These are phyloP conservation scores for Melocanna baccifera DNA, from an alignment of 176 grass and related monocot genomes.

Conservation along the genomic window DNA sequence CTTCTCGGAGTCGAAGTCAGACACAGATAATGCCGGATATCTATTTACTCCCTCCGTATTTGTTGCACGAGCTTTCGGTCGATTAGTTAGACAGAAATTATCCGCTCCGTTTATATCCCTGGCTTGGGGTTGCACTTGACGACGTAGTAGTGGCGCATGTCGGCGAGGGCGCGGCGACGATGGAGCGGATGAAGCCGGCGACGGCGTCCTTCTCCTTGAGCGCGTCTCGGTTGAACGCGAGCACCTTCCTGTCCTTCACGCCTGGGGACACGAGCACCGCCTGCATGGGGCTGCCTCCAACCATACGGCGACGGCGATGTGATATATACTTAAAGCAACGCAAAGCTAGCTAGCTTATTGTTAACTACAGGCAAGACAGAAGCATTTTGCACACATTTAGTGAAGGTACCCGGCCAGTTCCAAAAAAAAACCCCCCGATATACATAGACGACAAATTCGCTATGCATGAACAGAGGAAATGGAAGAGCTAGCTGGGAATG, in stretches of 20 bases:
- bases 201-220: constrained; percentile 19
- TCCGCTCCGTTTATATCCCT: too few relatives aligned
- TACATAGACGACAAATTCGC: too few relatives aligned
- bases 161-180: neutral
- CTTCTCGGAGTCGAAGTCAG: too few relatives aligned
- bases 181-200: constrained; percentile 10
- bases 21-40: too few relatives aligned
- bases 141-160: constrained; percentile 41
- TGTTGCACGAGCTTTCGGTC: too few relatives aligned
- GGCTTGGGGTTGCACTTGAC: constrained; percentile 45
- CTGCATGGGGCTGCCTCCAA: constrained; percentile 35
- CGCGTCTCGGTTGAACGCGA: neutral
- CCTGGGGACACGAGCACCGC: constrained; percentile 29
- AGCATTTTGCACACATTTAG: neutral
- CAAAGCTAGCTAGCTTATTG: too few relatives aligned
- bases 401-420: neutral
- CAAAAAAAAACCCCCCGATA: neutral
- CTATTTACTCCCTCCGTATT: too few relatives aligned
- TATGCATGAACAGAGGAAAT: neutral
- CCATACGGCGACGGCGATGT: too few relatives aligned
- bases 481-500: neutral
- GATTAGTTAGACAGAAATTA: too few relatives aligned
- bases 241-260: constrained; percentile 32
- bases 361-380: neutral
- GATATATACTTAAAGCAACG: too few relatives aligned